Base-by-base conservation (phyloP, 768 basidiomycete genomes). In the Kwoniella dejecticola region DNA sequence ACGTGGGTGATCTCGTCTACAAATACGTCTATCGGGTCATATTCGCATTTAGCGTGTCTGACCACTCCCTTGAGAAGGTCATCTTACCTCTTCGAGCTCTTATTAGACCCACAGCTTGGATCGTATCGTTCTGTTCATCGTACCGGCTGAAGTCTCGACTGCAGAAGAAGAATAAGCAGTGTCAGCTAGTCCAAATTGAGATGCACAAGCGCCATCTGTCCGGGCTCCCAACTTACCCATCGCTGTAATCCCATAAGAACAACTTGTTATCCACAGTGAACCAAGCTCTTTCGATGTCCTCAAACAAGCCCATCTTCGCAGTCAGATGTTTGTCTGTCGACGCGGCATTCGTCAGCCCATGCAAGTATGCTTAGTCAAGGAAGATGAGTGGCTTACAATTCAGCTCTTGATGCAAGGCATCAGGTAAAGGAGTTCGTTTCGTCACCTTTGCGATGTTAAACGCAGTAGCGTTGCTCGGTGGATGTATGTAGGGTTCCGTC, bases 191-290 rank as follows among this genome's bases (percentile, higher is more conserved):
- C n/a, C n/a, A n/a, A n/a, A n/a, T n/a, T n/a, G n/a, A n/a, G n/a
- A n/a, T n/a, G n/a, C n/a, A n/a, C n/a, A n/a, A n/a, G n/a, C n/a
- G n/a, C n/a, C n/a, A n/a, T n/a, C n/a, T n/a, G n/a, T n/a, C n/a
- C n/a, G n/a, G n/a, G n/a, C n/a, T n/a, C n/a, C n/a, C n/a, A n/a
- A 82, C 88, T 57, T 68, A 95, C 94, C 92, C 91, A 68, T 95
- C 90, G 33, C 87, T 81, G 77, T 96, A 99, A 79, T 99, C 92
- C 96, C 96, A 98, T 23, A 99, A 81, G 72, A 96, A 90, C 31
- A 99, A 82, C 70, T 91, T 90, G 78, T 93, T 87, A 80, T 97
- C 92, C 60, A 95, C 89, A 10, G 91, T 89, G 66, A 97, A 89
- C 92, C 93, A 99, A 0, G 89, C 93, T 46, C 92, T 85, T 69